Base-by-base conservation (phyloP, 202 grass and related monocot species). In the Miscanthus sacchariflorus region DNA sequence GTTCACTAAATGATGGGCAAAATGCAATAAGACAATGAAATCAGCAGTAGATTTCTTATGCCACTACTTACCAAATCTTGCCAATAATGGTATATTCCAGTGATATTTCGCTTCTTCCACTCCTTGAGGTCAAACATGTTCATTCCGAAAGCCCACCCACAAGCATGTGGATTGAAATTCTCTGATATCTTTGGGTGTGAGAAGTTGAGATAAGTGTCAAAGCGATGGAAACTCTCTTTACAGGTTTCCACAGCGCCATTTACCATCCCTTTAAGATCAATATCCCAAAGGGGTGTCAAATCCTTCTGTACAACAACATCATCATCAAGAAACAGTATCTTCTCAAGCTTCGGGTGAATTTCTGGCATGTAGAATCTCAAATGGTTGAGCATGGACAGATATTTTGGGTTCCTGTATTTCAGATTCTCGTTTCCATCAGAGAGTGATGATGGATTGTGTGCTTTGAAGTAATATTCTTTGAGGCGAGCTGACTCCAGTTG, bases 91-190 rank as follows among this genome's bases (percentile, higher is more conserved):
- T 96, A 99, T 86, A 99, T 99, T 84, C 94, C 97, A 45, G 97
- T 99, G 70, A 96, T 99, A 79, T 99, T 99, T 87, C 42, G 88
- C 79, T 93, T 92, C 88, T 92, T 99, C 94, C 97, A 99, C 70
- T 91, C 86, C 77, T 95, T 92, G 74, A 99, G 90, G 61, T 96
- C 94, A 91, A 99, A 95, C 70, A 99, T 92, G 83, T 99, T 99
- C 97, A 99, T 99, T n/a, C 94, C 96, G 87, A 99, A 99, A 24
- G 97, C 97, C 97, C 94, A 99, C 21, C 97, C 97, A 87, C 97
- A 99, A 89, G 97, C 91, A 68, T 70, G 87, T 85, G 97, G 93
- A 87, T 99, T 91, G 40, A 99, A 99, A 61, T 91, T 99, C 35
- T 99, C 80, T 70, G 91, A 93, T 24, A 99, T 96, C 80, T 95